These are phyloP conservation scores for Rauvolfia tetraphylla DNA, from an alignment of 257 asterid genomes.

Conservation along the genomic window DNA sequence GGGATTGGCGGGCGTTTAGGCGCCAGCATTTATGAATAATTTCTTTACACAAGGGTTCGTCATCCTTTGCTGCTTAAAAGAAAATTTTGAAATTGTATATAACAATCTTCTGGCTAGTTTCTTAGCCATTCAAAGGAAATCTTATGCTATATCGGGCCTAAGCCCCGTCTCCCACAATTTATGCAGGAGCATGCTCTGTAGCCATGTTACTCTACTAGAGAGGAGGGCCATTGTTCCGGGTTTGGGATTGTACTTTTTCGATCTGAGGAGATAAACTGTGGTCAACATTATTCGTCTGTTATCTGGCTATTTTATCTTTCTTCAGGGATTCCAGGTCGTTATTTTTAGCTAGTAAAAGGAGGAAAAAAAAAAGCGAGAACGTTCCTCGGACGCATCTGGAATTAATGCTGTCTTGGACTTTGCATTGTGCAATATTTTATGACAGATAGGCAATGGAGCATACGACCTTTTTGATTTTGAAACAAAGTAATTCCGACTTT, in stretches of 20 bases:
- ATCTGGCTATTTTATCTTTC: too few species aligned
- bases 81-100: not conserved
- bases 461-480: not conserved
- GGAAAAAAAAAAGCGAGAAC: not conserved
- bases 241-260: too few species aligned
- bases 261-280: too few species aligned
- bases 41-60: not conserved
- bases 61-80: not conserved
- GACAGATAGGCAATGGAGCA: not conserved
- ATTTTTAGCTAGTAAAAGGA: too few species aligned
- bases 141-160: not conserved
- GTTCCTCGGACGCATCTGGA: slow-evolving; percentile 6
- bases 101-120: not conserved
- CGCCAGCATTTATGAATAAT: not conserved
- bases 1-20: too few species aligned
- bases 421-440: not conserved
- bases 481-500: not conserved
- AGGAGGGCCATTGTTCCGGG: too few species aligned
- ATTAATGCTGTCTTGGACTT: not conserved
- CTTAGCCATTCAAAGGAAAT: not conserved
- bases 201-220: too few species aligned
- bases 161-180: not conserved
- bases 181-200: too few species aligned
- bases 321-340: too few species aligned
- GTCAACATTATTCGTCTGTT: too few species aligned